A percentile compares a stretch with the other conserved stretches of the same genome.
phyloP scores from a whole-genome alignment of 495 filamentous ascomycete species.

The Niebla homalea region DNA sequence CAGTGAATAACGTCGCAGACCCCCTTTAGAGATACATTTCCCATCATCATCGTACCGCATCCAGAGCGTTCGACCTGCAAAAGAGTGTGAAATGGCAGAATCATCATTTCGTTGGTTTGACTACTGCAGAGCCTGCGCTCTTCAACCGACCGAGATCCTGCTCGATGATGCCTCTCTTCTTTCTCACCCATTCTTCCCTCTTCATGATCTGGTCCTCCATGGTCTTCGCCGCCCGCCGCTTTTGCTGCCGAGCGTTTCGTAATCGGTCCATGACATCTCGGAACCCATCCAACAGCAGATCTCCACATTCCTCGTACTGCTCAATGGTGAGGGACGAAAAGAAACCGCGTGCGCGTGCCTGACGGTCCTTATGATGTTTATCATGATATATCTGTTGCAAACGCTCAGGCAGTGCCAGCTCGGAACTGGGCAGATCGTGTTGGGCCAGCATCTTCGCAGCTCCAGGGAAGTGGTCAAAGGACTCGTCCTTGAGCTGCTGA shows the following conservation, averaged over 20 bases:
- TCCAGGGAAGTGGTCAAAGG: conserved; percentile 14
- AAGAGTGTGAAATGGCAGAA: too few relatives aligned
- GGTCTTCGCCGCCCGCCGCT: conserved; percentile 46
- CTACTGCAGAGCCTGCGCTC: conserved; percentile 12
- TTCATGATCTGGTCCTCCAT: conserved; percentile 41
- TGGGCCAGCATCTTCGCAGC: neutral
- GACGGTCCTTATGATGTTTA: conserved; percentile 12
- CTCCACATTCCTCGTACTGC: conserved; percentile 73
- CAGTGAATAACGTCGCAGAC: too few relatives aligned
- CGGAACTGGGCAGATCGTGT: conserved; percentile 9
- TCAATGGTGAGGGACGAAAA: conserved; percentile 48
- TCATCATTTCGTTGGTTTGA: conserved; percentile 11
- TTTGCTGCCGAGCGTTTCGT: conserved; percentile 48
- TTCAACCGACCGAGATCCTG: conserved; percentile 12
- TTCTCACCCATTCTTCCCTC: conserved; percentile 8
- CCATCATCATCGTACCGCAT: too few relatives aligned
- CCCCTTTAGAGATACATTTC: too few relatives aligned
- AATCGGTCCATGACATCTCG: conserved; percentile 46
- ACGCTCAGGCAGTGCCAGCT: conserved; percentile 7
- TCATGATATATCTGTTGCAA: conserved; percentile 12
- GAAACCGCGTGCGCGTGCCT: conserved; percentile 26
- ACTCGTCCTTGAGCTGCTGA: conserved; percentile 13
- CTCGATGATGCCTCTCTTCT: conserved; percentile 13
- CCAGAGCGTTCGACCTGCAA: too few relatives aligned
- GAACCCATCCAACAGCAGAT: conserved; percentile 63